Conservation (phyloP, 257 asterid genomes). For the Rehmannia glutinosa region DNA sequence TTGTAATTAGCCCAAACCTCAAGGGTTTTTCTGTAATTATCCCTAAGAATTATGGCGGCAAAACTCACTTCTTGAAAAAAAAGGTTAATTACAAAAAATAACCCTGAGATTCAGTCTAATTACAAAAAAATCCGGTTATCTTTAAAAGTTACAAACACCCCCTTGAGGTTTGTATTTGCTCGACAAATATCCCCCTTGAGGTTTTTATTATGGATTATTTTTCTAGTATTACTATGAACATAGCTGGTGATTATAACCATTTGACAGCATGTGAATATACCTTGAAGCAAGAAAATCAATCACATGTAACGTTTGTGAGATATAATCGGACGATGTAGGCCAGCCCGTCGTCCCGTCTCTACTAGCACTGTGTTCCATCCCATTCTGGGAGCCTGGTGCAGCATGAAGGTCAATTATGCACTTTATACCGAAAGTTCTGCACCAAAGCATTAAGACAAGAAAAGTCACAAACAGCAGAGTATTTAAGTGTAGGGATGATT, state of each 20-base stretch:
- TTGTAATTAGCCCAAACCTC: too few species aligned
- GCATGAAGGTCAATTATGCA: slow-evolving; percentile 91
- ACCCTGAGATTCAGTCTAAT: too few species aligned
- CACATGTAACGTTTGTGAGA: slow-evolving; percentile 49
- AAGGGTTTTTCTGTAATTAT: too few species aligned
- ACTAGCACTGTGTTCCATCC: slow-evolving; percentile 87
- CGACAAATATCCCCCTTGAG: too few species aligned
- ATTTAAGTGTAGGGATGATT: too few species aligned
- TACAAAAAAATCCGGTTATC: too few species aligned
- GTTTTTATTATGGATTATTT: too few species aligned
- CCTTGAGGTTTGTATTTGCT: too few species aligned
- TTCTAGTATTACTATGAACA: not conserved
- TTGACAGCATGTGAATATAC: slow-evolving; percentile 22
- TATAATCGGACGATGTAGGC: slow-evolving; percentile 47
- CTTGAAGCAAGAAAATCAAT: slow-evolving; percentile 77
- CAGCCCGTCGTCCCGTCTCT: slow-evolving; percentile 77
- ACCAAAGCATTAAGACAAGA: not conserved
- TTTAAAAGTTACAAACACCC: too few species aligned
- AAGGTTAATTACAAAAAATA: too few species aligned
- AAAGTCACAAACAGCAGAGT: not conserved
- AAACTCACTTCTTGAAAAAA: not conserved
- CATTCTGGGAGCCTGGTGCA: slow-evolving; percentile 88
- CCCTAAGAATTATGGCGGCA: not conserved
- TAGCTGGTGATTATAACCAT: not conserved
- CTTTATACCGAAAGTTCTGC: slow-evolving; percentile 61